Evolutionary conservation across 768 basidiomycete genomes (phyloP), one percentile per base, ranked within the genome.

Genomic region (Phanerochaete sordida): DNA sequence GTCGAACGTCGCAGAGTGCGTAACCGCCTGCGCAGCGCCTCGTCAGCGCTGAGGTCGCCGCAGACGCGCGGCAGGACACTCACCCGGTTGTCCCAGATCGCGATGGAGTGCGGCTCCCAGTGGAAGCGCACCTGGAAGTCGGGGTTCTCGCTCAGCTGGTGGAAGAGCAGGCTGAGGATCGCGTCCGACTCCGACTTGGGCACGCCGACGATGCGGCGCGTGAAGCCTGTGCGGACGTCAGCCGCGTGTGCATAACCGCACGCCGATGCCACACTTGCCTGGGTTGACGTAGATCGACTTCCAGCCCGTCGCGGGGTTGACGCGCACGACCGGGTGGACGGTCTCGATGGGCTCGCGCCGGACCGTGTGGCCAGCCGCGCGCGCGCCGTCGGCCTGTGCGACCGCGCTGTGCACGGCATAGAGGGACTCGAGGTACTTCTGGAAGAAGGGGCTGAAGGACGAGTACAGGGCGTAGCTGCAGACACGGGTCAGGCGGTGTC

Each of bases 61-160:
- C 21, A 31, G 37, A 56, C 2, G 55, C n/a, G 8, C 1, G 16
- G 15, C 1, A 27, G 8, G 43, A 44, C 8, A 69, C 81, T 39
- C 63, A 89, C 88, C 71, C 91, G 79, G 72, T 93, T 93, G 67
- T 93, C 90, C 91, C 92, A 93, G 70, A 93, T 78, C n/a, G 90
- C 91, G 55, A 93, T 75, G 44, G 88, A 87, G 68, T 91, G 84
- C 37, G 78, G 75, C 69, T 87, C 81, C 91, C 91, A 93, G 62
- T 79, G 82, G 80, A 89, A 89, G 60, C 88, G 85, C 44, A 88
- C 86, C 61, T 90, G 89, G 72, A 84, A 84, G 69, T 90, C 88
- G 6, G 83, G 81, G 70, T 86, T 90, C 63, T 84, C 81, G 54
- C 80, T 78, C 63, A 93, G 85, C 67, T 87, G 83, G 66, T 76